Percentiles rank a stretch among this genome's conserved stretches.
Evolutionary conservation across 495 filamentous ascomycete genomes (phyloP).

Genomic region (Extremus antarcticus): DNA sequence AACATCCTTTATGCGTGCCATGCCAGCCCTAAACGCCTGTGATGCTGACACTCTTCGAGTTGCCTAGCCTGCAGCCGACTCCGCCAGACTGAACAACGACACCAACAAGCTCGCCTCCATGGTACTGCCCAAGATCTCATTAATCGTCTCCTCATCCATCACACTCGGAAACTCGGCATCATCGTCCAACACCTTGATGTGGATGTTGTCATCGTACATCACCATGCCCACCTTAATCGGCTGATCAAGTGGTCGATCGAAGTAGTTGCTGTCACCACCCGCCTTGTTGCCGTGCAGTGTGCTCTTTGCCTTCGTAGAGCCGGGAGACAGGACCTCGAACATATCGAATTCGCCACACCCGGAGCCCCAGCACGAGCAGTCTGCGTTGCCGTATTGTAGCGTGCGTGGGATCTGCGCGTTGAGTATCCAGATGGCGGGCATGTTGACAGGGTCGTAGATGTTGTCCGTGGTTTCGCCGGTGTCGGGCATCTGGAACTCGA

Average conservation of each 20-base stretch:
- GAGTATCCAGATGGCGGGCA: slow-evolving; percentile 59
- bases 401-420: slow-evolving; percentile 59
- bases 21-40: background rate
- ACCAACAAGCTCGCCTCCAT: slow-evolving; percentile 4
- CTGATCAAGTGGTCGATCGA: slow-evolving; percentile 44
- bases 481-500: slow-evolving; percentile 60
- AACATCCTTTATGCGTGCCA: too few species aligned
- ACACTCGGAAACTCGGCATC: slow-evolving; percentile 20
- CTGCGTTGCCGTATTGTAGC: slow-evolving; percentile 46
- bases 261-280: slow-evolving; percentile 52
- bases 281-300: slow-evolving; percentile 48
- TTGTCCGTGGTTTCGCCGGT: slow-evolving; percentile 29
- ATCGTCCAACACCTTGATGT: slow-evolving; percentile 34
- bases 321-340: slow-evolving; percentile 49
- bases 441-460: slow-evolving; percentile 36
- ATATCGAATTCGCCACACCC: slow-evolving; percentile 66
- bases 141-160: slow-evolving; percentile 14
- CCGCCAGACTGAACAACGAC: slow-evolving; percentile 9
- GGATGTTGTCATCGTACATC: slow-evolving; percentile 37
- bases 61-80: background rate
- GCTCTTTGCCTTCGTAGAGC: slow-evolving; percentile 41
- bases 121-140: slow-evolving; percentile 13
- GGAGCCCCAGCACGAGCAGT: slow-evolving; percentile 56
- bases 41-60: background rate
- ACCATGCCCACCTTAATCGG: slow-evolving; percentile 51